A percentile compares a stretch with the other conserved stretches of the same genome.
These are phyloP conservation scores for Apiospora rasikravindrae DNA, from an alignment of 2,329 filamentous ascomycete genomes.

Conservation along the genomic window DNA sequence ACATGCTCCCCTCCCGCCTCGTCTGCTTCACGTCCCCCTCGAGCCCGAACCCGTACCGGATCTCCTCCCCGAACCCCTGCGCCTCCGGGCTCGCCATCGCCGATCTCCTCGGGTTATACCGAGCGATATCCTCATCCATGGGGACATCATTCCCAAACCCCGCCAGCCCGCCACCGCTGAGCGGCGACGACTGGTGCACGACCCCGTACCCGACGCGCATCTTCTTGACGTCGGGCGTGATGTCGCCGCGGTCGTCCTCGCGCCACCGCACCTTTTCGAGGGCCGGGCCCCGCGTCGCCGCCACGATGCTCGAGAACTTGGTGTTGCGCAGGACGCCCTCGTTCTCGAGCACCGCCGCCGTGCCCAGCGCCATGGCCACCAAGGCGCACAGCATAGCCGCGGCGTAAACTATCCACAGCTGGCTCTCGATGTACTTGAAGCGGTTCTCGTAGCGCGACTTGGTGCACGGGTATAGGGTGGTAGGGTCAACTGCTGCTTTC, in stretches of 20 bases:
- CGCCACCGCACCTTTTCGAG: conserved; percentile 42
- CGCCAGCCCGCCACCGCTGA: conserved; percentile 6
- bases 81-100: not conserved
- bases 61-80: conserved; percentile 23
- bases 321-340: conserved; percentile 44
- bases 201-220: conserved; percentile 35
- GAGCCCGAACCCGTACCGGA: conserved; percentile 38
- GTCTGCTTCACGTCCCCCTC: conserved; percentile 38
- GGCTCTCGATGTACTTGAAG: conserved; percentile 40
- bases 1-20: conserved; percentile 27
- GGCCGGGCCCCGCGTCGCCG: conserved; percentile 47
- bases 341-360: conserved; percentile 41
- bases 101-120: not conserved
- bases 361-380: conserved; percentile 39
- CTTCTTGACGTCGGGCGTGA: conserved; percentile 31
- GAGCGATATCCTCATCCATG: not conserved
- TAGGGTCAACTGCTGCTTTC: not conserved
- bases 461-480: conserved; percentile 38
- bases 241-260: conserved; percentile 27
- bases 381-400: conserved; percentile 38
- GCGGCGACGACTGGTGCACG: conserved; percentile 25
- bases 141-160: conserved; percentile 23
- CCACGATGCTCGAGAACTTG: conserved; percentile 47
- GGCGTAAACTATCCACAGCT: conserved; percentile 44
- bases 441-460: conserved; percentile 39